Base-by-base conservation (phyloP, 345 rosid species). In the Populus alba region DNA sequence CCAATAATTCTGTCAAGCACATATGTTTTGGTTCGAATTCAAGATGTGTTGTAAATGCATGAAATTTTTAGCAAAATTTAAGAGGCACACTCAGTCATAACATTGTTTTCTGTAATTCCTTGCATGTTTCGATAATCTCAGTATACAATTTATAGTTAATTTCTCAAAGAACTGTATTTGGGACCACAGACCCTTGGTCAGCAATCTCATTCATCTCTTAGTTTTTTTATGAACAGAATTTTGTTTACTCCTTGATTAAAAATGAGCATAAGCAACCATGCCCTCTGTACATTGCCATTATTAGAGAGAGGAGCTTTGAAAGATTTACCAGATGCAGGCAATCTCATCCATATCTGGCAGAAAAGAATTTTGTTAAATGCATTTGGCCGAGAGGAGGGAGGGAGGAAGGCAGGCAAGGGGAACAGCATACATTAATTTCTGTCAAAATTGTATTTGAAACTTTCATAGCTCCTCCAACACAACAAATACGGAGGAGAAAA, bases 1-100 rank as follows among this genome's bases (percentile, higher is more conserved):
- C 3, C 83, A 73, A 33, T 75, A 53, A 78, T 43, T 23, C 29
- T 65, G 6, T 22, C 15, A 49, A 72, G 61, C 38, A 72, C 55
- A 29, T 20, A 20, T 73, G 47, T 51, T 47, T 53, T 41, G 18
- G 18, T 35, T 53, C 47, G 29, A 13, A 11, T 29, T 37, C 66
- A 51, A 66, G 53, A 29, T 35, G 63, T 7, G 29, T 72, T 25
- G 23, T 20, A 71, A 8, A 22, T 20, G 63, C 8, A 77, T 61
- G 66, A 31, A 23, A 69, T 70, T 59, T 29, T 69, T 25, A 38
- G 47, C 65, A 9, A 57, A 47, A 68, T 25, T 27, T 43, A n/a
- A 2, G 10, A 10, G 45, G 49, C 33, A 31, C 37, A 59, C 0
- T 11, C 1, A 13, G 31, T 55, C 61, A 22, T 55, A 7, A 22